Percentiles rank a stretch among this genome's conserved stretches.
phyloP scores from a whole-genome alignment of 306 rosid species.

The Sechiopsis laciniata region DNA sequence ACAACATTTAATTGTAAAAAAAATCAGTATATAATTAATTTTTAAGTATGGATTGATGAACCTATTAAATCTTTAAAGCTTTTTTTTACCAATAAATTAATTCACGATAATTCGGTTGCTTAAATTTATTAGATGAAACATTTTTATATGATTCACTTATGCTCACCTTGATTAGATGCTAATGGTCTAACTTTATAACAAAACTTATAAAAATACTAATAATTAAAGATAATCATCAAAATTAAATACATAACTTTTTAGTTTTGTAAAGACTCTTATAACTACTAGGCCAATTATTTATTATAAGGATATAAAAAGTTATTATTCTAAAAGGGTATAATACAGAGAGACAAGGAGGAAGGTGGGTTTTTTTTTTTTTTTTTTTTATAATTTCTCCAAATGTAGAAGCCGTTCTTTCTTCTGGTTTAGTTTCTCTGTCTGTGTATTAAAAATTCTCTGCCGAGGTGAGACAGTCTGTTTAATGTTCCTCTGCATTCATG shows the following conservation, averaged over 20 bases:
- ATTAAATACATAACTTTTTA: no score
- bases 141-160: no score
- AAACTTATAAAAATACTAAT: no score
- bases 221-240: no score
- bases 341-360: constrained; percentile 14
- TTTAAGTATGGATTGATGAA: neutral
- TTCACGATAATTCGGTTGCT: neutral
- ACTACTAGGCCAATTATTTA: no score
- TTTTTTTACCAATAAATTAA: neutral
- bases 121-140: neutral
- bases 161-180: no score
- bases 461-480: constrained; percentile 2
- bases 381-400: neutral
- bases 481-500: constrained; percentile 13
- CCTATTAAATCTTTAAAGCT: no score
- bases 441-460: constrained; percentile 6
- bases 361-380: neutral
- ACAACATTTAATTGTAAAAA: no score
- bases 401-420: neutral
- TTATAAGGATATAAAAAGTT: neutral
- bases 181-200: no score
- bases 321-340: constrained; percentile 14
- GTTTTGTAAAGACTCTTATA: no score
- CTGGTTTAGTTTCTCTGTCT: neutral
- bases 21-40: no score